Conservation (phyloP, 176 grass and related monocot genomes). For the Carex pumila region DNA sequence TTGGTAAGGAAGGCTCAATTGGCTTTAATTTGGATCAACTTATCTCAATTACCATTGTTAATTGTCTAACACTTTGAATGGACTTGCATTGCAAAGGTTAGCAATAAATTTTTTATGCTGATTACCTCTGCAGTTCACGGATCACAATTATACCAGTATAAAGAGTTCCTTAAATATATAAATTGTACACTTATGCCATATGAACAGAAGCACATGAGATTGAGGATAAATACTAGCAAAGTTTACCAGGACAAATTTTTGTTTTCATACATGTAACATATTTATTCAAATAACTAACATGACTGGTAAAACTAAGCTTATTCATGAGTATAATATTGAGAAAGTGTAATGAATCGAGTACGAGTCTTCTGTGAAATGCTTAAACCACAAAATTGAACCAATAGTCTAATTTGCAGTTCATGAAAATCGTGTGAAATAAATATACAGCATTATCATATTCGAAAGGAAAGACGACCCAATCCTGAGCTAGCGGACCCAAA, state of each 20-base stretch:
- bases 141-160: not conserved
- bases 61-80: not conserved
- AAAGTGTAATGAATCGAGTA: not conserved
- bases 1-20: not conserved
- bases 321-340: not conserved
- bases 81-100: not conserved
- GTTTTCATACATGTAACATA: not conserved
- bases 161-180: not conserved
- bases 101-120: not conserved
- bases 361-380: not conserved
- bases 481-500: not conserved
- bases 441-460: not conserved
- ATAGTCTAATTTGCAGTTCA: not conserved
- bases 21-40: not conserved
- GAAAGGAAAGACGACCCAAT: not conserved
- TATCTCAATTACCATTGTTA: not conserved
- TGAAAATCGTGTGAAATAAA: not conserved
- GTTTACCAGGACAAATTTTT: not conserved
- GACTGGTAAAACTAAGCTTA: not conserved
- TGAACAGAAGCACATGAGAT: not conserved
- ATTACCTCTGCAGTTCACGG: not conserved
- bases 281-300: not conserved
- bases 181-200: not conserved
- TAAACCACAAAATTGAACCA: not conserved
- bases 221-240: not conserved